These are phyloP conservation scores for Colletotrichum sp. DNA, from an alignment of 2,329 filamentous ascomycete species.

Conservation along the genomic window DNA sequence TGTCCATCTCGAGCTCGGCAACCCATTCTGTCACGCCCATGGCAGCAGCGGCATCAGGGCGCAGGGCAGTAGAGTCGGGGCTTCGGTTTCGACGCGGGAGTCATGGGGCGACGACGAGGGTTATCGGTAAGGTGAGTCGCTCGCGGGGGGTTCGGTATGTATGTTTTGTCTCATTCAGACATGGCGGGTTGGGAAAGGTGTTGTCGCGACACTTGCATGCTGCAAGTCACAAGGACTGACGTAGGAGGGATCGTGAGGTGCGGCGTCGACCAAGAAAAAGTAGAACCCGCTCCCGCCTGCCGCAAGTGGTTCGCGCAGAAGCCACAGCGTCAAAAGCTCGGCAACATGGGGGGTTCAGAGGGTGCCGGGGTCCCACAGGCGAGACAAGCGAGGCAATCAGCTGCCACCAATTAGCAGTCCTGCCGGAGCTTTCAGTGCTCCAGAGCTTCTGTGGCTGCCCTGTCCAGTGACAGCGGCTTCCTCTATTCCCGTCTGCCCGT, in stretches of 20 bases:
- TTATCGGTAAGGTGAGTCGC: neutral
- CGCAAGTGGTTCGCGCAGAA: slow-evolving; percentile 20
- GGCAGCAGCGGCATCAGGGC: slow-evolving; percentile 26
- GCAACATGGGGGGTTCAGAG: neutral
- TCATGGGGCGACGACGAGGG: slow-evolving; percentile 20
- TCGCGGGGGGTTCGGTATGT: neutral
- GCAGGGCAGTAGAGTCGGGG: slow-evolving; percentile 25
- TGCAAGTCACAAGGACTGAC: slow-evolving; percentile 21
- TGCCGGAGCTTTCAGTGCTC: slow-evolving; percentile 9
- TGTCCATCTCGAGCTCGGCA: slow-evolving; percentile 63
- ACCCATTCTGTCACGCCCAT: slow-evolving; percentile 57
- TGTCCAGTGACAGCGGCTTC: neutral
- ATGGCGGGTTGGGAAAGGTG: slow-evolving; percentile 5
- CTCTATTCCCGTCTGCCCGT: neutral
- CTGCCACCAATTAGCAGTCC: slow-evolving; percentile 18
- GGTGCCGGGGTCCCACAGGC: slow-evolving; percentile 1
- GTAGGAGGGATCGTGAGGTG: slow-evolving; percentile 21
- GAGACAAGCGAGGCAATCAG: slow-evolving; percentile 22
- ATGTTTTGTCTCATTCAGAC: slow-evolving; percentile 7
- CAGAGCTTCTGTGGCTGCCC: neutral
- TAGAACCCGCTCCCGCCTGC: slow-evolving; percentile 17
- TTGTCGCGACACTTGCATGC: slow-evolving; percentile 20
- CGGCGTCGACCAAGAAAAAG: slow-evolving; percentile 18
- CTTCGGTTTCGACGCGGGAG: slow-evolving; percentile 31
- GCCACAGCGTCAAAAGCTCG: slow-evolving; percentile 22